Evolutionary conservation across 441 rosid genomes (phyloP), one percentile per base, ranked within the genome.

Genomic region (Corymbia citriodora): DNA sequence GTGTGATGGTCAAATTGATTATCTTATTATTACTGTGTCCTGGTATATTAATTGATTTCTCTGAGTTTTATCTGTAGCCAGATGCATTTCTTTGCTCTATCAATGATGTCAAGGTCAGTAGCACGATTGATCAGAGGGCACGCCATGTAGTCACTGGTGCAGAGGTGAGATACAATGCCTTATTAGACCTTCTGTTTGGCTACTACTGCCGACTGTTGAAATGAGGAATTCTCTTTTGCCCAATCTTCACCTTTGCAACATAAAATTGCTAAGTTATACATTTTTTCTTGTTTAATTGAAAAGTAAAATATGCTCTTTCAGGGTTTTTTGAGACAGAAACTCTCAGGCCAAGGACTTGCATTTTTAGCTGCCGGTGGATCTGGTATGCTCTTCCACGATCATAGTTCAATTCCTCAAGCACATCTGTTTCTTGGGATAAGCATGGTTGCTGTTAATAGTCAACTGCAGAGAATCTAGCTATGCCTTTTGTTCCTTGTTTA

Each of bases 41-140:
- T 74, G 85, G 87, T 89, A 63, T 90, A 89, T 88, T 90, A 88
- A 89, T 86, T 92, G 91, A 93, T 91, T 89, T 90, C 85, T 82
- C 92, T 87, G 85, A 90, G n/a, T 89, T 90, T 97, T 91, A 92
- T 94, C 91, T 96, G 94, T 94, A 98, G 99, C 99, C 98, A 95
- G 99, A 98, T 96, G 98, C 99, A 91, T 98, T 98, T 92, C 97
- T 98, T 88, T 98, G 99, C 94, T 98, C 99, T 18, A 90, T 98
- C 91, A 96, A 95, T 93, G 99, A 97, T 93, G 99, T 98, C 89
- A 97, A 97, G 93, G 98, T 98, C 92, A 92, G 91, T 92, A 97
- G 94, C 90, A 49, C 99, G 83, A 92, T 94, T 90, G 97, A 96
- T 94, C 98, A 93, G 45, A 95, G 99, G 90, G 97, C 97, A 63